Evolutionary conservation across 768 basidiomycete genomes (phyloP).

Genomic region (Russula virescens): DNA sequence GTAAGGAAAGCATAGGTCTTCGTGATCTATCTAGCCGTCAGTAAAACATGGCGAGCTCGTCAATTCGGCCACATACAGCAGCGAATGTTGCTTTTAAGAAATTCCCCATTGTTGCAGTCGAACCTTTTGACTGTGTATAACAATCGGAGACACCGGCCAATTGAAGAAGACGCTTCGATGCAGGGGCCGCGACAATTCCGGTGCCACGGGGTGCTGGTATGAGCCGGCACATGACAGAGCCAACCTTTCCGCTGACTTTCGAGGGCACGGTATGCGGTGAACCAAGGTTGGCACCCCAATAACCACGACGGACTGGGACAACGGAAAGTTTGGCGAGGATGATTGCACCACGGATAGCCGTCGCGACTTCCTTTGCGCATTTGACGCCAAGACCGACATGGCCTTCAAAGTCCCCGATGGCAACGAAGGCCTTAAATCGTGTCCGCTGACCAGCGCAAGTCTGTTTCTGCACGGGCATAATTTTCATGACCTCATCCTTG

Average conservation of each 20-base stretch:
- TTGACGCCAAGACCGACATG: conserved; percentile 99
- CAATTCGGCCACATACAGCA: conserved; percentile 50
- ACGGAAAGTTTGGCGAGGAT: conserved; percentile 97
- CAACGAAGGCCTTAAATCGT: conserved; percentile 99
- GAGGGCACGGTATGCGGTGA: conserved; percentile 99
- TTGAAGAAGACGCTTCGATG: conserved; percentile 93
- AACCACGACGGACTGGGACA: conserved; percentile 96
- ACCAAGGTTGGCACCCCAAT: conserved; percentile 99
- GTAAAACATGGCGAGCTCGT: not conserved
- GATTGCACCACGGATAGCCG: conserved; percentile 99
- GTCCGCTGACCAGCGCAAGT: conserved; percentile 99
- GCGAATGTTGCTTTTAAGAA: conserved; percentile 97
- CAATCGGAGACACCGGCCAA: conserved; percentile 96
- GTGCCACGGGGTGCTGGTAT: conserved; percentile 98
- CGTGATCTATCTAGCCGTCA: conserved; percentile 58
- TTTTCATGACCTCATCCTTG: conserved; percentile 99
- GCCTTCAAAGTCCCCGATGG: conserved; percentile 97
- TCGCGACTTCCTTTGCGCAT: conserved; percentile 99
- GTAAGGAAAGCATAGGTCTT: conserved; percentile 99
- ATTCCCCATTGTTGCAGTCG: conserved; percentile 98
- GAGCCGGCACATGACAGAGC: conserved; percentile 98
- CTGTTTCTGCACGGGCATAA: conserved; percentile 99
- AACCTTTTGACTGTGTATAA: conserved; percentile 98
- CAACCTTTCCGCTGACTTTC: conserved; percentile 97
- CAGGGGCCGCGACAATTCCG: conserved; percentile 98